phyloP scores from a whole-genome alignment of 305 asterid species.

The Coffea humblotiana region DNA sequence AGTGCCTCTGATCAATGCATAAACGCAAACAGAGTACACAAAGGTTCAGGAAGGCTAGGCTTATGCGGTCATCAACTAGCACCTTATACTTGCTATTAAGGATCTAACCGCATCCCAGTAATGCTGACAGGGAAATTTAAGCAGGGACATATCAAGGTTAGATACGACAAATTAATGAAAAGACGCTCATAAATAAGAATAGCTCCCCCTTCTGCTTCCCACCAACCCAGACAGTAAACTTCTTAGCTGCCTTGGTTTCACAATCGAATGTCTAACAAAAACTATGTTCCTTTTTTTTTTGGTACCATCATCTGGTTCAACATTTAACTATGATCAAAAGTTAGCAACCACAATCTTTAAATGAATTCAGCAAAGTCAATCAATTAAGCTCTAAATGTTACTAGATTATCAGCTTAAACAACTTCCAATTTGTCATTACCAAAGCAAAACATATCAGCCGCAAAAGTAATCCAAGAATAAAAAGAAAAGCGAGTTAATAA shows the following conservation, averaged over 20 bases:
- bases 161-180: too few species aligned
- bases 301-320: not conserved
- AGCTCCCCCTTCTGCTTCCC: not conserved
- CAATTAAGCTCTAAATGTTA: not conserved
- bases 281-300: not conserved
- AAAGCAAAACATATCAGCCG: not conserved
- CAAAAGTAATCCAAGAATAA: not conserved
- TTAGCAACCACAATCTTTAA: not conserved
- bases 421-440: not conserved
- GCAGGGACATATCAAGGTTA: too few species aligned
- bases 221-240: not conserved
- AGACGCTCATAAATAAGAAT: not conserved
- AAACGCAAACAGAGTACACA: not conserved
- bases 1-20: not conserved
- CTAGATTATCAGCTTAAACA: not conserved
- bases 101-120: too few species aligned
- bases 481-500: not conserved
- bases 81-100: too few species aligned
- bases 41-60: too few species aligned
- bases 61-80: too few species aligned
- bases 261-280: too few species aligned
- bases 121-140: too few species aligned
- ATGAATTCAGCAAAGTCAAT: not conserved
- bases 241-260: not conserved
- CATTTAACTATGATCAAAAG: not conserved